phyloP scores from a whole-genome alignment of 495 filamentous ascomycete species.

The Penicillium nucicola region DNA sequence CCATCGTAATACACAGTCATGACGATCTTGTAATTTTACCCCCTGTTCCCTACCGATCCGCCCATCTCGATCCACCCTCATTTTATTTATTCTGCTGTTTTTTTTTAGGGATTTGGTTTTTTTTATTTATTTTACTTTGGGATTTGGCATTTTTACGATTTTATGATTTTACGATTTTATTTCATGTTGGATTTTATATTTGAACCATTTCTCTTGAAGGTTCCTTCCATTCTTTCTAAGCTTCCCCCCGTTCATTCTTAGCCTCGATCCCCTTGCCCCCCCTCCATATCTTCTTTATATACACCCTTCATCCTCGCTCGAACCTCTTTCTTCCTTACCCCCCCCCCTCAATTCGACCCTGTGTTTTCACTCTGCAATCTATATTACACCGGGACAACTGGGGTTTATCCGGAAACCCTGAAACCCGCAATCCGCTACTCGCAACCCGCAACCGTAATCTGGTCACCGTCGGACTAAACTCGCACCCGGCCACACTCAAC shows the following conservation, averaged over 20 bases:
- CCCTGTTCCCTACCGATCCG: conserved; percentile 26
- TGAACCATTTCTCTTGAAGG: conserved; percentile 8
- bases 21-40: conserved; percentile 35
- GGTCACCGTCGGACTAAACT: conserved; percentile 1
- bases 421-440: too few relatives aligned
- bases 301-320: conserved; percentile 5
- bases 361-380: too few relatives aligned
- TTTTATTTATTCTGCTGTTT: conserved; percentile 17
- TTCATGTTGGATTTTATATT: conserved; percentile 6
- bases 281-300: background rate
- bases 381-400: too few relatives aligned
- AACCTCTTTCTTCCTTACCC: conserved; percentile 19
- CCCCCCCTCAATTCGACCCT: too few relatives aligned
- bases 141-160: background rate
- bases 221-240: background rate
- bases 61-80: conserved; percentile 29
- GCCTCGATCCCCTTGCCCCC: conserved; percentile 21
- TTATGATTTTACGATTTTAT: conserved; percentile 13
- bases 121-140: conserved; percentile 9
- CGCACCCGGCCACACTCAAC: conserved; percentile 7
- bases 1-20: conserved; percentile 20
- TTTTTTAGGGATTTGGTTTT: conserved; percentile 7
- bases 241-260: conserved; percentile 23
- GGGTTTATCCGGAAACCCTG: too few relatives aligned
- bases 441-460: too few relatives aligned